Evolutionary conservation across 2,329 filamentous ascomycete genomes (phyloP), one percentile per base, ranked within the genome.

Genomic region (Arthrobotrys iridis): DNA sequence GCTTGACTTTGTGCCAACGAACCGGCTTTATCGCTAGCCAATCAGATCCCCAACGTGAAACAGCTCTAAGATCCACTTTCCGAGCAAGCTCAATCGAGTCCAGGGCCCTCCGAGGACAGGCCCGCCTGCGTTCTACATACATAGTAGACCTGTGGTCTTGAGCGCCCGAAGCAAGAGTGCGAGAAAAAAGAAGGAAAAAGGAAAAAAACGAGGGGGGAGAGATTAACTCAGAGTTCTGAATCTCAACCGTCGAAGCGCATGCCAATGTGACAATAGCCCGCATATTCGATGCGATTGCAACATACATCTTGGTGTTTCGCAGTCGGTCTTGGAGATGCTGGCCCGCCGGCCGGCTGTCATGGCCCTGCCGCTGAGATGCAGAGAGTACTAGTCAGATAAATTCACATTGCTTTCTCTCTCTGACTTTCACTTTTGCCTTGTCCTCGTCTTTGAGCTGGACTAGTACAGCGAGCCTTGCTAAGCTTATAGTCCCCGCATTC

Each of bases 11-110:
- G 33, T 28, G 50, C 33, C 45, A 40, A 24, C 52, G 33, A 52
- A 20, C 15, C 10, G 35, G 48, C 10, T 72, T 73, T 62, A 55
- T 67, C 55, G 55, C 30, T 20, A 58, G 62, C 70, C 70, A 74
- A 74, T 74, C 62, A 67, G 66, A 74, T 45, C 20, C 62, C 45
- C 70, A 67, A 74, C 70, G 62, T 74, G 62, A 55, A 33, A 65
- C 48, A 65, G 50, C 35, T 58, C 35, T 37, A 5, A 45, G 66
- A 48, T 60, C 63, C 63, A 67, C 63, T 46, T 43, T 55, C 37
- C 24, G 52, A 57, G 33, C 15, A 20, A 20, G 50, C 50, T 57
- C 28, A 13, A 33, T n/a, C n/a, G n/a, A n/a, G n/a, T 30, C 18
- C 8, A 35, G 28, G 46, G 26, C 46, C 33, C 46, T 52, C 46